A percentile compares a stretch with the other conserved stretches of the same genome.
Evolutionary conservation across 2,329 filamentous ascomycete genomes (phyloP).

Genomic region (Arthroderma uncinatum): DNA sequence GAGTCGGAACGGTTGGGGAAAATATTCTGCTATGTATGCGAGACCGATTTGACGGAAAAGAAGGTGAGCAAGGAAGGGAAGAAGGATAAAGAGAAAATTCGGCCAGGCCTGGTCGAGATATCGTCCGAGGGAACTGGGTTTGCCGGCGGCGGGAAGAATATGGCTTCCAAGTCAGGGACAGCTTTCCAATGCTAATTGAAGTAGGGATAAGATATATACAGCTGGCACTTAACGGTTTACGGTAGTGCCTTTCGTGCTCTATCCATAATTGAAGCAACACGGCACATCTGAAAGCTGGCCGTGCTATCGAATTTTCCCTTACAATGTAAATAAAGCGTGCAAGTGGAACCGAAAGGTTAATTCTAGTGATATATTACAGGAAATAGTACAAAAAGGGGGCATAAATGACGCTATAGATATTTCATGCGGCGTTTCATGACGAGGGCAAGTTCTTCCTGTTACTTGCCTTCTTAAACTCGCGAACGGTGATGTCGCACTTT

Average conservation of each 20-base stretch:
- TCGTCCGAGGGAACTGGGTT: conserved; percentile 86
- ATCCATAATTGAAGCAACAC: too few relatives aligned
- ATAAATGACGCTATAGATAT: background rate
- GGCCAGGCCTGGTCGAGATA: conserved; percentile 65
- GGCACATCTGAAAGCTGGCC: too few relatives aligned
- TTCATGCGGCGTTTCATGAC: conserved; percentile 2
- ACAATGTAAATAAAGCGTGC: too few relatives aligned
- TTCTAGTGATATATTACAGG: background rate
- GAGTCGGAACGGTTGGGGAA: conserved; percentile 35
- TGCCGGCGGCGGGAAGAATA: conserved; percentile 71
- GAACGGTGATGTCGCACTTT: conserved; percentile 70
- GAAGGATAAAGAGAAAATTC: conserved; percentile 47
- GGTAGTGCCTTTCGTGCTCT: too few relatives aligned
- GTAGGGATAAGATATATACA: background rate
- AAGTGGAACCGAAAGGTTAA: too few relatives aligned
- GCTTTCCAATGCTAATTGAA: conserved; percentile 63
- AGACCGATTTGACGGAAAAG: conserved; percentile 54
- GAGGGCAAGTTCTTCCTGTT: conserved; percentile 38
- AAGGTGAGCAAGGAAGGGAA: conserved; percentile 33
- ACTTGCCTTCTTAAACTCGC: conserved; percentile 54
- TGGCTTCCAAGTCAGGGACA: conserved; percentile 66
- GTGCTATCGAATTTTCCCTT: too few relatives aligned
- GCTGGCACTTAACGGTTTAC: too few relatives aligned
- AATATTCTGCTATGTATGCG: conserved; percentile 75
- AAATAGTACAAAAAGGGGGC: background rate